Conservation (phyloP, 139 green algal species). For the Chlamydomonas sp. region DNA sequence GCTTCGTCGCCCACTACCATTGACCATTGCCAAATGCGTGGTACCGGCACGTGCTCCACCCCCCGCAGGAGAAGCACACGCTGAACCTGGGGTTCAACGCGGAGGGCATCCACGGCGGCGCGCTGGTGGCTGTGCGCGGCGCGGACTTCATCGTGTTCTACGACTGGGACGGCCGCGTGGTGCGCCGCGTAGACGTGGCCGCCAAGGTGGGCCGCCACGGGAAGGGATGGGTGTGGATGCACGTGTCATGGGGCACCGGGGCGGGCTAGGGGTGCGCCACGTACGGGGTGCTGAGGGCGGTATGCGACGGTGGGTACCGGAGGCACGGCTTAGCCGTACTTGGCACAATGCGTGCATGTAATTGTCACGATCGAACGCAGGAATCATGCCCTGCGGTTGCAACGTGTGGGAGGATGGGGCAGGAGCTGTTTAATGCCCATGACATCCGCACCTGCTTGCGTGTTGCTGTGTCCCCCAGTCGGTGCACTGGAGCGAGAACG, state of each 20-base stretch:
- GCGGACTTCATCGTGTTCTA: slow-evolving; percentile 97
- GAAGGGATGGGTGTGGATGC: neutral
- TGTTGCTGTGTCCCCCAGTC: neutral
- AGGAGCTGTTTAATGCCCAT: neutral
- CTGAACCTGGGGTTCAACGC: slow-evolving; percentile 84
- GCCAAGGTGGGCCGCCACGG: slow-evolving; percentile 56
- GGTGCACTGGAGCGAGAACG: slow-evolving; percentile 92
- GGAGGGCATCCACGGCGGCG: slow-evolving; percentile 92
- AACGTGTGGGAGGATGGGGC: neutral
- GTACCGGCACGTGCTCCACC: neutral
- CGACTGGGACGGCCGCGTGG: slow-evolving; percentile 89
- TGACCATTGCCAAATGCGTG: too few species aligned
- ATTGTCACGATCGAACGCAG: too few species aligned
- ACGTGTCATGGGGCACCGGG: too few species aligned
- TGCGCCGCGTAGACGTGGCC: slow-evolving; percentile 93
- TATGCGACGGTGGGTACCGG: too few species aligned
- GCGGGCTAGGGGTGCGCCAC: too few species aligned
- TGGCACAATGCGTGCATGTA: too few species aligned
- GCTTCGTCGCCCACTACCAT: too few species aligned
- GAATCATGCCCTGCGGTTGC: too few species aligned
- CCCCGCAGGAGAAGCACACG: slow-evolving; percentile 70
- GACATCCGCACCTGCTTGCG: too few species aligned
- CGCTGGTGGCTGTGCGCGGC: slow-evolving; percentile 82
- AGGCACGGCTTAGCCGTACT: too few species aligned
- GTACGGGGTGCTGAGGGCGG: too few species aligned